Evolutionary conservation across 208 protist species (phyloP).

Genomic region (Wallacemonas sp.): DNA sequence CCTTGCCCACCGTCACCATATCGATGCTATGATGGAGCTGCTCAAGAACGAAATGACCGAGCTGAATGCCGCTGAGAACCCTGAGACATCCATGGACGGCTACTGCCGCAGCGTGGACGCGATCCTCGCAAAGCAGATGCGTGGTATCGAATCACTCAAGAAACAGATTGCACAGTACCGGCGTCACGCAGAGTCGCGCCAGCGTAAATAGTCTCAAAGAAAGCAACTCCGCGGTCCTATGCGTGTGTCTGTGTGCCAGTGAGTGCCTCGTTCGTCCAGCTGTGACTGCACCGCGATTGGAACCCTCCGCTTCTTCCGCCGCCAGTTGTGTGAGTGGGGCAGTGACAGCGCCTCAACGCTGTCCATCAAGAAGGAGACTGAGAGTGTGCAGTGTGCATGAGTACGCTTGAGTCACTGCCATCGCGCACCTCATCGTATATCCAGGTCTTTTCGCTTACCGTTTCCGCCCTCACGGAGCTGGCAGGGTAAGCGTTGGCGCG

Average conservation of each 20-base stretch:
- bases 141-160: conserved; percentile 76
- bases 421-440: too few relatives aligned
- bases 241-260: background rate
- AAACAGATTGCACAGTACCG: conserved; percentile 74
- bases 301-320: too few relatives aligned
- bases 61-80: conserved; percentile 89
- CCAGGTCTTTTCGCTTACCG: too few relatives aligned
- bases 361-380: too few relatives aligned
- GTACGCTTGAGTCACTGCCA: too few relatives aligned
- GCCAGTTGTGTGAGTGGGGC: too few relatives aligned
- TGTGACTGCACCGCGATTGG: too few relatives aligned
- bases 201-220: conserved; percentile 13
- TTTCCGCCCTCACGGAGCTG: too few relatives aligned
- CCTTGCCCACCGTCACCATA: conserved; percentile 87
- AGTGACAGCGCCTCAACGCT: too few relatives aligned
- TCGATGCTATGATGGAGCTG: conserved; percentile 93
- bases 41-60: conserved; percentile 93
- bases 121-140: conserved; percentile 67
- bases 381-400: too few relatives aligned
- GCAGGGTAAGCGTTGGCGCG: too few relatives aligned
- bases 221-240: conserved; percentile 6
- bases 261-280: background rate
- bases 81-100: conserved; percentile 79
- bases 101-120: conserved; percentile 90
- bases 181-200: conserved; percentile 37